A percentile compares a stretch with the other conserved stretches of the same genome.
Evolutionary conservation across 164 flowering plant genomes (phyloP).

Genomic region (Hamamelis virginiana): DNA sequence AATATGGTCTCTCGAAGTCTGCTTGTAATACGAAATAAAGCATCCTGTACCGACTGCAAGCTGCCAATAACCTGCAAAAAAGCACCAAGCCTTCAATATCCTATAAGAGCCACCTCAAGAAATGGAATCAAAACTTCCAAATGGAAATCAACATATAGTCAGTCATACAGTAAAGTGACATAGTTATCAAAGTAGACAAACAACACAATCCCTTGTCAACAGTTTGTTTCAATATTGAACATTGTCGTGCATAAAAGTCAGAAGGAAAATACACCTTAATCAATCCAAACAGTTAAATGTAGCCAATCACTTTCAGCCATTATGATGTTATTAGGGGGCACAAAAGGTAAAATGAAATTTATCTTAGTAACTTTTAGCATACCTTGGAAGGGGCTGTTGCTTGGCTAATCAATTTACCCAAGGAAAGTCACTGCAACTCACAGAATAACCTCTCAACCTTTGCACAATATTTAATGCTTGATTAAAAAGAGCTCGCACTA

Average conservation of each 20-base stretch:
- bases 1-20: slow-evolving; percentile 47
- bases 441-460: too few relatives aligned
- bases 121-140: neutral
- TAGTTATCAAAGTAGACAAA: neutral
- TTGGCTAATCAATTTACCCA: too few relatives aligned
- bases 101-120: too few relatives aligned
- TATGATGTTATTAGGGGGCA: too few relatives aligned
- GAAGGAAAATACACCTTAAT: neutral
- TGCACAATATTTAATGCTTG: too few relatives aligned
- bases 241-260: neutral
- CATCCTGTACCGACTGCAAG: slow-evolving; percentile 53
- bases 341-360: too few relatives aligned
- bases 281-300: neutral
- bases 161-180: neutral
- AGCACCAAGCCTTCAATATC: neutral
- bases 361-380: too few relatives aligned
- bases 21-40: slow-evolving; percentile 58
- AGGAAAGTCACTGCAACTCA: too few relatives aligned
- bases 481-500: too few relatives aligned
- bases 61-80: slow-evolving; percentile 53
- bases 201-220: neutral
- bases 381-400: too few relatives aligned
- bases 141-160: neutral
- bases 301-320: neutral
- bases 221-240: neutral